phyloP scores from a whole-genome alignment of 352 stramenopile genomes.

The Phytophthora sansomeana region DNA sequence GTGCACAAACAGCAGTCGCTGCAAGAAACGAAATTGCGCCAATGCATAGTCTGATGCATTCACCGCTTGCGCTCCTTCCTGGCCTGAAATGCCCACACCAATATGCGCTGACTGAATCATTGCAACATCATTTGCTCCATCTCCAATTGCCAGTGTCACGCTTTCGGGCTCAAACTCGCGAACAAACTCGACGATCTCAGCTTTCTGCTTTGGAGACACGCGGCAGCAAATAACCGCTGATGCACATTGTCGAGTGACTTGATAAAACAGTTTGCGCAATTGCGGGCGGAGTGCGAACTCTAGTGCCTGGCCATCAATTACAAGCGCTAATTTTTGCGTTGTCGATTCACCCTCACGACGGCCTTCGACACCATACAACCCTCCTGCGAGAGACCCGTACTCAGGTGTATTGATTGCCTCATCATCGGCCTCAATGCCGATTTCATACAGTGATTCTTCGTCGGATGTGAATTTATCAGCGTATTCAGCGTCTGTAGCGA shows the following conservation, averaged over 20 bases:
- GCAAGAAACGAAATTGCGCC: constrained; percentile 94
- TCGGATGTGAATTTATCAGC: constrained; percentile 24
- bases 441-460: constrained; percentile 30
- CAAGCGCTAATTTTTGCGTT: constrained; percentile 63
- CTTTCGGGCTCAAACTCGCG: constrained; percentile 71
- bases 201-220: constrained; percentile 91
- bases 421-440: constrained; percentile 26
- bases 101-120: constrained; percentile 96
- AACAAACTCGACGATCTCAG: constrained; percentile 83
- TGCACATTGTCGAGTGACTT: constrained; percentile 71
- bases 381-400: constrained; percentile 37
- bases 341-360: constrained; percentile 6
- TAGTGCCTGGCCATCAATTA: constrained; percentile 95
- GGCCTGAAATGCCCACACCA: constrained; percentile 92
- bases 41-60: constrained; percentile 95
- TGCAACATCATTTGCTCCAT: constrained; percentile 96
- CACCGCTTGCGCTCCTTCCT: constrained; percentile 93
- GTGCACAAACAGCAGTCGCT: constrained; percentile 93
- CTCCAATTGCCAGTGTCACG: constrained; percentile 93
- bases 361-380: constrained; percentile 11
- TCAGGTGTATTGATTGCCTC: constrained; percentile 24
- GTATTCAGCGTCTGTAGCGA: constrained; percentile 35
- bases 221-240: constrained; percentile 89
- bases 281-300: constrained; percentile 65
- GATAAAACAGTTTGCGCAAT: constrained; percentile 67